Conservation (phyloP, 805 yeast genomes). For the Yamadazyma sp. region DNA sequence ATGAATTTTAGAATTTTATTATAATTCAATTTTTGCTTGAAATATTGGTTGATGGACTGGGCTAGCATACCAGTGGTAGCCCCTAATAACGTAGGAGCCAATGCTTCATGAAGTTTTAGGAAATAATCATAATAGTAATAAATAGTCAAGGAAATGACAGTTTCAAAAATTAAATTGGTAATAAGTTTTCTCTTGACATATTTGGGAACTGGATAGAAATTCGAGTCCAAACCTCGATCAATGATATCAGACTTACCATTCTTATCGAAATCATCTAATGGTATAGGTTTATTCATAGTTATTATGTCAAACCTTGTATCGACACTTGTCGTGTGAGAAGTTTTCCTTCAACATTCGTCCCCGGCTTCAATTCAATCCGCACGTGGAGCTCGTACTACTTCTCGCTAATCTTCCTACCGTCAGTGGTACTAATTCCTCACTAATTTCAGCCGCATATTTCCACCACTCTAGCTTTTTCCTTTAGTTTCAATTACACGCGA, state of each 20-base stretch:
- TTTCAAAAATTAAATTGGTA: slow-evolving; percentile 24
- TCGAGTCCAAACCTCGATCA: slow-evolving; percentile 13
- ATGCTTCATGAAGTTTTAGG: slow-evolving; percentile 19
- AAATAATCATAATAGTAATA: slow-evolving; percentile 29
- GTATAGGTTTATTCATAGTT: slow-evolving; percentile 10
- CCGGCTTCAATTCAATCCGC: too few relatives aligned
- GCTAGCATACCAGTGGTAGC: slow-evolving; percentile 41
- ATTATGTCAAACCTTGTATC: background rate
- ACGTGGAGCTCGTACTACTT: too few relatives aligned
- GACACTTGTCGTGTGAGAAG: slow-evolving; percentile 5
- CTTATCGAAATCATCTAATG: slow-evolving; percentile 3
- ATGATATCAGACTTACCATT: slow-evolving; percentile 5
- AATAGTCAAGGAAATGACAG: slow-evolving; percentile 21
- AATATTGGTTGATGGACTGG: slow-evolving; percentile 37
- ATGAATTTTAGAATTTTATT: slow-evolving; percentile 43
- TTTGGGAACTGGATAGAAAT: slow-evolving; percentile 14
- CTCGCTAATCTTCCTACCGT: too few relatives aligned
- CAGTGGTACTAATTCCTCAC: too few relatives aligned
- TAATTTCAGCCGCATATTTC: too few relatives aligned
- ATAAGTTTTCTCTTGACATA: slow-evolving; percentile 15
- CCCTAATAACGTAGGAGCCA: slow-evolving; percentile 39
- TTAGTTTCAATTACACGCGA: too few relatives aligned
- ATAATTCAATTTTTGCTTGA: slow-evolving; percentile 28
- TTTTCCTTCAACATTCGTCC: too few relatives aligned
- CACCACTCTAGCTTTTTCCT: too few relatives aligned